Percentiles rank a stretch among this genome's conserved stretches.
phyloP scores from a whole-genome alignment of 2,329 filamentous ascomycete genomes.

The Coniochaeta sp. region DNA sequence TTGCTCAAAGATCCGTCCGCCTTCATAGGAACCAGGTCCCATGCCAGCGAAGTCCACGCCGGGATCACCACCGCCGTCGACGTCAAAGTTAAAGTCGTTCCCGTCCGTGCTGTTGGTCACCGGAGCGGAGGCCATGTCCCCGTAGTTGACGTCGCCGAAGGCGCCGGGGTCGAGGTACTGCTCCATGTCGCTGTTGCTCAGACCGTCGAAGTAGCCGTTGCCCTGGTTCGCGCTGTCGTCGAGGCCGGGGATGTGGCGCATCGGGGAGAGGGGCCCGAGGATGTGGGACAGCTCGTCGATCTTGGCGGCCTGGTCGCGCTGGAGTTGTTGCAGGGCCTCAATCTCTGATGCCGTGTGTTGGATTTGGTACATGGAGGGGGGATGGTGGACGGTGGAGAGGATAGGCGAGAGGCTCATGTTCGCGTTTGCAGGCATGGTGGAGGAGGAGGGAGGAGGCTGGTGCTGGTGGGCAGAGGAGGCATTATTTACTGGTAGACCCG shows the following conservation, averaged over 20 bases:
- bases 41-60: conserved; percentile 17
- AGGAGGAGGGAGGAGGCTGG: conserved; percentile 7
- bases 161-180: conserved; percentile 37
- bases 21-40: conserved; percentile 12
- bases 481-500: background rate
- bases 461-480: conserved; percentile 5
- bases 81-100: conserved; percentile 42
- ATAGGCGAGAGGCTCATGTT: conserved; percentile 34
- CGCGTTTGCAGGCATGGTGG: conserved; percentile 13
- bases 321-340: conserved; percentile 69
- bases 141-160: conserved; percentile 21
- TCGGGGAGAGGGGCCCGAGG: conserved; percentile 74
- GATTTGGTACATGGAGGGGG: conserved; percentile 53
- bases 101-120: conserved; percentile 8
- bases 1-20: conserved; percentile 12
- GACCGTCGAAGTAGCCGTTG: conserved; percentile 21
- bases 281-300: conserved; percentile 69
- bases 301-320: conserved; percentile 69
- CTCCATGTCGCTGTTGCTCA: conserved; percentile 36
- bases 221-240: conserved; percentile 27
- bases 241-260: conserved; percentile 69
- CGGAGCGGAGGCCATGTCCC: conserved; percentile 2
- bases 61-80: conserved; percentile 28
- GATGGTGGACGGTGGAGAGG: conserved; percentile 36
- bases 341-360: conserved; percentile 67